A percentile compares a stretch with the other conserved stretches of the same genome.
Conservation (phyloP, 2,329 filamentous ascomycete species). For the Ophiostoma fasciatum region DNA sequence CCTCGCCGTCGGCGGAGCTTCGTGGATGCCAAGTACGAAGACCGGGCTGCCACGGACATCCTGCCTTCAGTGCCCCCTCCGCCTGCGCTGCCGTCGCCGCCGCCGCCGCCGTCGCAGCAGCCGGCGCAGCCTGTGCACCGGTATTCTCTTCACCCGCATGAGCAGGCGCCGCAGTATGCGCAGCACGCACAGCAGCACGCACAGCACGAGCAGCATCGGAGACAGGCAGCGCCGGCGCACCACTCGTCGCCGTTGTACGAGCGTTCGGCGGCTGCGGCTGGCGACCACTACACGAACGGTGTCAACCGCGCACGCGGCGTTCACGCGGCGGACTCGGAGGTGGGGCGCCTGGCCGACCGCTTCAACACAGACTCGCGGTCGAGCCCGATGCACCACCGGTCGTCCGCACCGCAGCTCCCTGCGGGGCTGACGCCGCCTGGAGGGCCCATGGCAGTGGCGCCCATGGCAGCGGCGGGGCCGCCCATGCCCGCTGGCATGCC, state of each 20-base stretch:
- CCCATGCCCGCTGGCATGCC: conserved; percentile 2
- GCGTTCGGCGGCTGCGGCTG: conserved; percentile 18
- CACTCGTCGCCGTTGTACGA: conserved; percentile 18
- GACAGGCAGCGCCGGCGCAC: conserved; percentile 5
- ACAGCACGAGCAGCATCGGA: conserved; percentile 9
- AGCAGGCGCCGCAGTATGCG: not conserved
- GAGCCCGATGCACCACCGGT: conserved; percentile 13
- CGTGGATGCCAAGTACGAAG: conserved; percentile 44
- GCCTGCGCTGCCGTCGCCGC: conserved; percentile 10
- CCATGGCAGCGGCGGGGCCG: conserved; percentile 1
- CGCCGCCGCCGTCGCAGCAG: conserved; percentile 6
- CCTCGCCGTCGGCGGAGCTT: conserved; percentile 30
- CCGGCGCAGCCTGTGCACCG: not conserved
- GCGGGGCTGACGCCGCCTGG: too few relatives aligned
- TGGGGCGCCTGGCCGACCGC: conserved; percentile 35
- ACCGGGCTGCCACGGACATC: conserved; percentile 22
- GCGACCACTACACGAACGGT: conserved; percentile 27
- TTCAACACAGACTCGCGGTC: conserved; percentile 30
- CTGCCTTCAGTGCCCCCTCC: conserved; percentile 21
- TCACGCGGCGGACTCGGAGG: conserved; percentile 28
- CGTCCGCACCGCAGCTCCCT: conserved; percentile 11
- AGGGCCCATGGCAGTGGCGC: too few relatives aligned
- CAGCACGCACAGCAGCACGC: conserved; percentile 8
- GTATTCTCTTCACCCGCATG: not conserved
- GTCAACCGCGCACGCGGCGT: conserved; percentile 28